Conservation (phyloP, 495 filamentous ascomycete species). For the Astrocystis sublimbata region DNA sequence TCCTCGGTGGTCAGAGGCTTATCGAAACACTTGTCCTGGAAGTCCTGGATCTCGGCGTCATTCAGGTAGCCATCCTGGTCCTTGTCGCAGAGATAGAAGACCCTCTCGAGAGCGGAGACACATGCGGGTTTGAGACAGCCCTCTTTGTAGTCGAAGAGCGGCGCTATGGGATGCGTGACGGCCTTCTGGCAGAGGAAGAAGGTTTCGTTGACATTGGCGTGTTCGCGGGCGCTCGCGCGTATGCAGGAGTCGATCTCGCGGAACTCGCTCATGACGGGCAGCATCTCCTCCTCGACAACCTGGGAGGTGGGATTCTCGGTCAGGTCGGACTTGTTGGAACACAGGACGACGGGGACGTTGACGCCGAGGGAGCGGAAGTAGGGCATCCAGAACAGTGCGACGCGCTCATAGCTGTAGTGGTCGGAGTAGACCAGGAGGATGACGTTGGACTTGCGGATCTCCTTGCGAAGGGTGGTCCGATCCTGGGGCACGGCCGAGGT, state of each 20-base stretch:
- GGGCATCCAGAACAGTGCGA: slow-evolving; percentile 96
- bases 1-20: slow-evolving; percentile 78
- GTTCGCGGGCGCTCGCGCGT: slow-evolving; percentile 88
- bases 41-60: slow-evolving; percentile 85
- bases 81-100: slow-evolving; percentile 95
- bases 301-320: slow-evolving; percentile 70
- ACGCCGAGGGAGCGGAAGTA: slow-evolving; percentile 96
- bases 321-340: slow-evolving; percentile 94
- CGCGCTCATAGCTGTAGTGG: slow-evolving; percentile 97
- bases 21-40: slow-evolving; percentile 88
- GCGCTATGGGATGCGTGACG: slow-evolving; percentile 96
- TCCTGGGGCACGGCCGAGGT: slow-evolving; percentile 95
- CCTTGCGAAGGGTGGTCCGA: slow-evolving; percentile 79
- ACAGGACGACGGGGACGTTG: slow-evolving; percentile 96
- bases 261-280: slow-evolving; percentile 97
- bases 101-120: slow-evolving; percentile 76
- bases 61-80: slow-evolving; percentile 94
- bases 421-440: slow-evolving; percentile 97
- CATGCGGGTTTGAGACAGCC: slow-evolving; percentile 83
- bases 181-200: slow-evolving; percentile 98
- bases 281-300: slow-evolving; percentile 94
- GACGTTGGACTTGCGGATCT: slow-evolving; percentile 94
- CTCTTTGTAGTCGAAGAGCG: slow-evolving; percentile 95
- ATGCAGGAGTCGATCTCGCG: slow-evolving; percentile 99
- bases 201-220: slow-evolving; percentile 93